Conservation (phyloP, 2,329 filamentous ascomycete species). For the Colletotrichum sp. region DNA sequence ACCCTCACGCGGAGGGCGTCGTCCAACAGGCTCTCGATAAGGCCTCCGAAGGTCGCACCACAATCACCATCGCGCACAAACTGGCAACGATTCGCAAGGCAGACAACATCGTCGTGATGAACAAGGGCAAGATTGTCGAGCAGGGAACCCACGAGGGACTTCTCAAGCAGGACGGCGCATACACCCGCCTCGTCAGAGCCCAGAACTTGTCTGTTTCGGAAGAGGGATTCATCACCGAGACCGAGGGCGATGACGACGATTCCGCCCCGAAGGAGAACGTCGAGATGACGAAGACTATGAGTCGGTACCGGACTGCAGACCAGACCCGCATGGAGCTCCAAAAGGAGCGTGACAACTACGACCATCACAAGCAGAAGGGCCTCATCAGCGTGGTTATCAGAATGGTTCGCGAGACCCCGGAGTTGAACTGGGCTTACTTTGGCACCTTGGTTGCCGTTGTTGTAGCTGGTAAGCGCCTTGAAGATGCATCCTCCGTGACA, state of each 20-base stretch:
- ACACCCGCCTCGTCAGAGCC: constrained; percentile 54
- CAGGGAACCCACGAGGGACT: constrained; percentile 65
- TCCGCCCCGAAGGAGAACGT: constrained; percentile 1
- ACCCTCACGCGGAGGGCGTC: constrained; percentile 45
- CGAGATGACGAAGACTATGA: constrained; percentile 34
- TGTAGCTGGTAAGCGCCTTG: constrained; percentile 26
- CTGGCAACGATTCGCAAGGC: constrained; percentile 62
- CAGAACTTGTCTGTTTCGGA: constrained; percentile 38
- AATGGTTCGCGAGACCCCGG: constrained; percentile 41
- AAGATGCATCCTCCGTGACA: background rate
- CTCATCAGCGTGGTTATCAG: constrained; percentile 34
- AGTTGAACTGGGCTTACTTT: constrained; percentile 40
- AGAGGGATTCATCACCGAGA: constrained; percentile 23
- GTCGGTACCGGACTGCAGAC: constrained; percentile 33
- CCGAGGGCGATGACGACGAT: constrained; percentile 28
- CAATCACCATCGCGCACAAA: constrained; percentile 67
- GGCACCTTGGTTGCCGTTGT: constrained; percentile 34
- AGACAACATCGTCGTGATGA: constrained; percentile 68
- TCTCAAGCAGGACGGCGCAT: constrained; percentile 49
- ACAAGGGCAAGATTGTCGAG: constrained; percentile 61
- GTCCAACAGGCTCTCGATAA: constrained; percentile 60
- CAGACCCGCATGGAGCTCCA: constrained; percentile 34
- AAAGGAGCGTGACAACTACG: constrained; percentile 41
- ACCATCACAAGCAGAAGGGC: constrained; percentile 34
- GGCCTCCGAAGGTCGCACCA: constrained; percentile 61